Percentiles rank a stretch among this genome's conserved stretches.
Conservation (phyloP, 75 land plant genomes). For the Isoetes taiwanensis region DNA sequence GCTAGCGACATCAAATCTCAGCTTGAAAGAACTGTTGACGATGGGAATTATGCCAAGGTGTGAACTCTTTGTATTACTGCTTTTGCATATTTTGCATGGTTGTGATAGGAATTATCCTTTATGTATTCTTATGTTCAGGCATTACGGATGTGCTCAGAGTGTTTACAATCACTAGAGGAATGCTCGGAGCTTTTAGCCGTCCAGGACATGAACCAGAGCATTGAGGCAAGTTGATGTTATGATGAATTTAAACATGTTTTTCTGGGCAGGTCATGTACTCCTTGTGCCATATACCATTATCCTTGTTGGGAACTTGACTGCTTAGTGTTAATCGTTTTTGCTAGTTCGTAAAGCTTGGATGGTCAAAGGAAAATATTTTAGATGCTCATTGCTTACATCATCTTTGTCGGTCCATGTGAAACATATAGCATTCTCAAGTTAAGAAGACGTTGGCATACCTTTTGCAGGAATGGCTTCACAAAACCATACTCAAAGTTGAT, state of each 20-base stretch:
- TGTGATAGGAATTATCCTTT: not conserved
- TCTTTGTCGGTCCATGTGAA: no score
- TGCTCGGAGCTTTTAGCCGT: slow-evolving; percentile 60
- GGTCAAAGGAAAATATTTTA: no score
- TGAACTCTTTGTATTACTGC: not conserved
- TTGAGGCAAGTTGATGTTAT: slow-evolving; percentile 48
- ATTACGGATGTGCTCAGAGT: slow-evolving; percentile 40
- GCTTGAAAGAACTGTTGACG: slow-evolving; percentile 61
- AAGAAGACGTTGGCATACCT: no score
- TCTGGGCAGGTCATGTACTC: no score
- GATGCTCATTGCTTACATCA: no score
- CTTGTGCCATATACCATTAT: no score
- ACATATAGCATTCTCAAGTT: no score
- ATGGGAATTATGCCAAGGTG: slow-evolving; percentile 73
- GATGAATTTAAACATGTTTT: not conserved
- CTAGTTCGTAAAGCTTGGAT: no score
- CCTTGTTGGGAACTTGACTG: no score
- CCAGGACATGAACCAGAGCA: slow-evolving; percentile 73
- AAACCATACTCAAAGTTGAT: slow-evolving; percentile 81
- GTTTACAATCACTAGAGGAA: slow-evolving; percentile 71
- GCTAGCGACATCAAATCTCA: slow-evolving; percentile 52
- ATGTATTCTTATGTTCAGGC: slow-evolving; percentile 15
- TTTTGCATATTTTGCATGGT: not conserved
- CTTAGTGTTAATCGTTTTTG: not conserved
- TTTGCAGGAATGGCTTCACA: slow-evolving; percentile 70